Percentiles rank a stretch among this genome's conserved stretches.
These are phyloP conservation scores for Golubevia sp. DNA, from an alignment of 1,284 basidiomycete genomes.

Conservation along the genomic window DNA sequence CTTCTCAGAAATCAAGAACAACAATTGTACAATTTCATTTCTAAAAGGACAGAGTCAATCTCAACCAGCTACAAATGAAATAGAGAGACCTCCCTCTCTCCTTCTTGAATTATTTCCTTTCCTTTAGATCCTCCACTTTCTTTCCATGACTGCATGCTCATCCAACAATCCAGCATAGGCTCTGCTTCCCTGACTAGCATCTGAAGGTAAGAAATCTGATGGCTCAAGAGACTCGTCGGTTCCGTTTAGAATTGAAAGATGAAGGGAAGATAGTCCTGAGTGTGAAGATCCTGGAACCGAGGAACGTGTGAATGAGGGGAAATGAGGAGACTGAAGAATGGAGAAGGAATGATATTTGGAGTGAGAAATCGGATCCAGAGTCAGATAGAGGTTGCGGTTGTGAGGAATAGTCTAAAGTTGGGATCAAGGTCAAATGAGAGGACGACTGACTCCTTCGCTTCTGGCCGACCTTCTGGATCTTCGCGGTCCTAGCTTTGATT, in stretches of 20 bases:
- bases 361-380: no score
- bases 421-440: no score
- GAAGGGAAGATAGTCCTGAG: slow-evolving; percentile 34
- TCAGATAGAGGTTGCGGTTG: no score
- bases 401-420: no score
- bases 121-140: background rate
- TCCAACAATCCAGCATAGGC: background rate
- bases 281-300: slow-evolving; percentile 5
- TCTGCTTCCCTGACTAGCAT: background rate
- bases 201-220: slow-evolving; percentile 43
- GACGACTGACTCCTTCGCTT: no score
- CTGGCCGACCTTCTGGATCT: no score
- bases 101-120: background rate
- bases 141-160: background rate
- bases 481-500: no score
- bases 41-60: no score
- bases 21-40: no score
- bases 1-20: no score
- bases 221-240: slow-evolving; percentile 52
- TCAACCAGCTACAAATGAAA: no score
- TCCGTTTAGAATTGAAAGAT: slow-evolving; percentile 56
- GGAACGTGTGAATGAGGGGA: slow-evolving; percentile 17
- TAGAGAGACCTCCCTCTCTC: no score
- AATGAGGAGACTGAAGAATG: slow-evolving; percentile 19
- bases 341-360: background rate